These are phyloP conservation scores for Laguncularia racemosa DNA, from an alignment of 345 rosid species.

Conservation along the genomic window DNA sequence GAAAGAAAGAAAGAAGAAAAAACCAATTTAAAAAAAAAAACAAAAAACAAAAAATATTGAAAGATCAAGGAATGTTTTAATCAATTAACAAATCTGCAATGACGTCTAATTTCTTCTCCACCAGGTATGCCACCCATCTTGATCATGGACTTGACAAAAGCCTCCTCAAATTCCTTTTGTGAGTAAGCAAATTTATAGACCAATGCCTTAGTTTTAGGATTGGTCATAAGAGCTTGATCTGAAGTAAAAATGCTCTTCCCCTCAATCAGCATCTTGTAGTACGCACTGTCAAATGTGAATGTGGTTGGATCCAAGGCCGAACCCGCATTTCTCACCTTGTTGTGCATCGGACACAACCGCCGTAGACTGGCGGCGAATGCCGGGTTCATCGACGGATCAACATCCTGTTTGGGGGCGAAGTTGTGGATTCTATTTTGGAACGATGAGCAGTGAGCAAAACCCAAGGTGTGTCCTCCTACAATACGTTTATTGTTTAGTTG, in stretches of 20 bases:
- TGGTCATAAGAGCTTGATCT: conserved; percentile 60
- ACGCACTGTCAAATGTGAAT: conserved; percentile 45
- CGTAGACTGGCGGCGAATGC: conserved; percentile 52
- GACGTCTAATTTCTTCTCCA: conserved; percentile 69
- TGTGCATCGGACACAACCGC: conserved; percentile 46
- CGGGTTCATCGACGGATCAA: conserved; percentile 64
- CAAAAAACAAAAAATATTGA: too few relatives aligned
- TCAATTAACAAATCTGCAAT: conserved; percentile 45
- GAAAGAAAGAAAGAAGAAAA: too few relatives aligned
- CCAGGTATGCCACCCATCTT: conserved; percentile 74
- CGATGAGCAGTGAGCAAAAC: conserved; percentile 85
- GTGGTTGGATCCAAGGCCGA: conserved; percentile 41
- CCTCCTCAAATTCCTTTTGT: conserved; percentile 33
- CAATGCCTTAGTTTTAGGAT: conserved; percentile 33
- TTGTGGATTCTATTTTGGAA: conserved; percentile 80
- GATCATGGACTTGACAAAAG: conserved; percentile 73
- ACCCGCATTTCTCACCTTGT: conserved; percentile 62
- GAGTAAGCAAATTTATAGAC: conserved; percentile 51
- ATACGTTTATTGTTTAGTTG: neutral
- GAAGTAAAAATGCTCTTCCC: conserved; percentile 76
- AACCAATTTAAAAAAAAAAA: too few relatives aligned
- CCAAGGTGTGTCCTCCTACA: conserved; percentile 82
- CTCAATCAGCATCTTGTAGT: conserved; percentile 58
- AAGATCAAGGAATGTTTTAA: too few relatives aligned
- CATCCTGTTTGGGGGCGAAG: conserved; percentile 41